phyloP scores from a whole-genome alignment of 352 stramenopile species.

The Peronosclerospora sorghi region DNA sequence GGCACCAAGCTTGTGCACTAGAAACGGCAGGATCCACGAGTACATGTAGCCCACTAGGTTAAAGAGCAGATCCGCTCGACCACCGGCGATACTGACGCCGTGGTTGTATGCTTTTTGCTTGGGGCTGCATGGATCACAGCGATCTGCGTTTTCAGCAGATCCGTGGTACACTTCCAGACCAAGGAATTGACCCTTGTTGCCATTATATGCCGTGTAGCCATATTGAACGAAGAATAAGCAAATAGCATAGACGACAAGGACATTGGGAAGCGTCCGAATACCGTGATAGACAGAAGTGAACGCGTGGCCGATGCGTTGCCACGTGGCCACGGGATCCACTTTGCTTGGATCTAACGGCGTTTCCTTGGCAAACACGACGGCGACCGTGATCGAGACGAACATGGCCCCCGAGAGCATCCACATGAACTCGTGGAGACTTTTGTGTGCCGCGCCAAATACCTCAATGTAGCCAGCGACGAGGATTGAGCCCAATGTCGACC shows the following conservation, averaged over 20 bases:
- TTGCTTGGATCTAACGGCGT: slow-evolving; percentile 9
- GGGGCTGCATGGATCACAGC: slow-evolving; percentile 18
- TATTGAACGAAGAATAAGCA: slow-evolving; percentile 31
- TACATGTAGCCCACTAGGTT: slow-evolving; percentile 28
- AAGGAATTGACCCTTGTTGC: slow-evolving; percentile 52
- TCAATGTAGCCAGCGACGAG: slow-evolving; percentile 38
- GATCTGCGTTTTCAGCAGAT: slow-evolving; percentile 18
- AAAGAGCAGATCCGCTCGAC: slow-evolving; percentile 21
- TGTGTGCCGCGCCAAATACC: slow-evolving; percentile 31
- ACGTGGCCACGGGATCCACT: slow-evolving; percentile 8
- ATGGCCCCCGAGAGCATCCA: slow-evolving; percentile 32
- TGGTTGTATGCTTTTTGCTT: slow-evolving; percentile 26
- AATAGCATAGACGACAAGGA: slow-evolving; percentile 23
- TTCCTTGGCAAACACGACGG: slow-evolving; percentile 22
- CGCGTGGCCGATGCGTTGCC: slow-evolving; percentile 12
- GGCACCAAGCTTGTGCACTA: slow-evolving; percentile 27
- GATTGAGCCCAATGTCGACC: slow-evolving; percentile 30
- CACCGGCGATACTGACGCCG: slow-evolving; percentile 26
- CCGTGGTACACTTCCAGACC: slow-evolving; percentile 37
- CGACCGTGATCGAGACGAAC: slow-evolving; percentile 19
- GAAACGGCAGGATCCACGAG: slow-evolving; percentile 26
- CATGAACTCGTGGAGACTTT: slow-evolving; percentile 34
- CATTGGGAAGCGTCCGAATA: slow-evolving; percentile 17
- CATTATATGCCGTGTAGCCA: slow-evolving; percentile 44
- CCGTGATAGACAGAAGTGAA: slow-evolving; percentile 24